A percentile compares a stretch with the other conserved stretches of the same genome.
phyloP scores from a whole-genome alignment of 768 basidiomycete species.

The Cantharellus cinnabarinus region DNA sequence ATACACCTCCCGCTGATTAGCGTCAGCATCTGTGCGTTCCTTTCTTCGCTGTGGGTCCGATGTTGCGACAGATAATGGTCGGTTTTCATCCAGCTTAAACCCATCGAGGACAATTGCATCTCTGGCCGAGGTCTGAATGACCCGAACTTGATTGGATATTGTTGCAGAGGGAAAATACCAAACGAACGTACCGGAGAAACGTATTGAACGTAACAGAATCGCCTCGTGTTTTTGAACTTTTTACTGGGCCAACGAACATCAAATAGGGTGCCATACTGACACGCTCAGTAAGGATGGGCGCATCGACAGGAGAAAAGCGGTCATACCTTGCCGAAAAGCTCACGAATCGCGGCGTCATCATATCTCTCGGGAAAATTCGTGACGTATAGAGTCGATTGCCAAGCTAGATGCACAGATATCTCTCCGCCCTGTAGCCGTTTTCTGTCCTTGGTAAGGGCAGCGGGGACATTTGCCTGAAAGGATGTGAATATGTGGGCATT shows the following conservation, averaged over 20 bases:
- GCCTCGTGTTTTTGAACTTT: constrained; percentile 74
- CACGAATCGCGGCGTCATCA: constrained; percentile 57
- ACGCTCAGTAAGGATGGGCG: not conserved
- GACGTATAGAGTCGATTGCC: constrained; percentile 86
- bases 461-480: constrained; percentile 54
- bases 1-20: constrained; percentile 69
- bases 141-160: not conserved
- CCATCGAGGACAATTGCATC: constrained; percentile 64
- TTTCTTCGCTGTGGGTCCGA: constrained; percentile 84
- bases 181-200: constrained; percentile 48
- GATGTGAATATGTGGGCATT: not conserved
- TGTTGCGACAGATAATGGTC: constrained; percentile 53
- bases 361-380: constrained; percentile 82
- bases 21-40: constrained; percentile 72
- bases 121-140: constrained; percentile 29
- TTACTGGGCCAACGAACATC: constrained; percentile 97
- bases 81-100: constrained; percentile 47
- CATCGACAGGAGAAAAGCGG: not conserved
- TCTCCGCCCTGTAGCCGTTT: constrained; percentile 61
- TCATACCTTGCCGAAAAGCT: constrained; percentile 58
- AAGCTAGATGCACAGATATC: constrained; percentile 70
- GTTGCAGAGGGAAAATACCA: constrained; percentile 1
- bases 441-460: constrained; percentile 86
- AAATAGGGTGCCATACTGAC: constrained; percentile 72
- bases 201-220: constrained; percentile 91